Base-by-base conservation (phyloP, 2,329 filamentous ascomycete genomes). In the Verticillium longisporum region DNA sequence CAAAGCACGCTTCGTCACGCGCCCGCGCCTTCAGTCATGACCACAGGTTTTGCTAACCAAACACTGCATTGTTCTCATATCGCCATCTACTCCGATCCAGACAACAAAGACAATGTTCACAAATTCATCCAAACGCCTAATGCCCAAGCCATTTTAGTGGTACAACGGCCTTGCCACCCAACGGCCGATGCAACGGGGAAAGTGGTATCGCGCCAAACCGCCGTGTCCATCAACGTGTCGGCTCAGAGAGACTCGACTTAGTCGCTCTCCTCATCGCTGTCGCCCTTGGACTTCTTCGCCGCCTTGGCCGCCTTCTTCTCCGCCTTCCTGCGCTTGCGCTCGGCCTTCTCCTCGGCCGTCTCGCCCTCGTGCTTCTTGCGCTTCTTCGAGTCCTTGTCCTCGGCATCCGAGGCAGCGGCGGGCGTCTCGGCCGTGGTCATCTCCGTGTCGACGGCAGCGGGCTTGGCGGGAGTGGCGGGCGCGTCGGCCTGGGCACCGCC, bases 351-450 rank as follows among this genome's bases (percentile, higher is more conserved):
- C 71, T 91, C 88, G 32, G 86, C 77, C 15, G 86, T 88, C 78
- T 92, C 88, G 70, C 89, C 88, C 38, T 91, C 88, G 73, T 91
- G 88, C 83, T 92, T 95, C 83, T 92, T 92, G 78, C 88, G 87
- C 76, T 87, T 83, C 74, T 84, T 89, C 77, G 69, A 79, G 58
- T 86, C 84, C 68, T 84, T 82, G 58, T 85, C 82, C 38, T 75
- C 65, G 6, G 74, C 70, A 55, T 72, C 71, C 59, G 74, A 71
- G 32, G 75, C 74, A 21, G 74, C 68, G 55, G 71, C 69, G 15
- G 73, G 72, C n/a, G 77, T 69, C 31, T 74, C 71, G 45, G 18
- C 45, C 6, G 45, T 26, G 7, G 45, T 53, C 45, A 53, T 53
- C 45, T 53, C 45, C n/a, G 45, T 53, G 45, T 53, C 45, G 45